Conservation (phyloP, 768 basidiomycete genomes). For the Russula olivacea region DNA sequence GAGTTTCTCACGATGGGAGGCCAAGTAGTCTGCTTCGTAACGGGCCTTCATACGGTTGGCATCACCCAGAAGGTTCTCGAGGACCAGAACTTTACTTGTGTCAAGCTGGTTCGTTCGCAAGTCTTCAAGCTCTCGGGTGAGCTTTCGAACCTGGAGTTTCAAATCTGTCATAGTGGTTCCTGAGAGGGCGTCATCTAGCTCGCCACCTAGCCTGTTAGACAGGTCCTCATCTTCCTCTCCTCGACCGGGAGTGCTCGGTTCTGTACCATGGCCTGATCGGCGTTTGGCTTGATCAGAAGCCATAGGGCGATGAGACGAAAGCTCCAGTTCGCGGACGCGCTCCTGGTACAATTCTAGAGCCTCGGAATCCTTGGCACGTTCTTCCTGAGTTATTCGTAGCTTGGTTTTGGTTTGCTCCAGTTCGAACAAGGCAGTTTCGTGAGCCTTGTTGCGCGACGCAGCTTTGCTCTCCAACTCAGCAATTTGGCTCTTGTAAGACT, state of each 20-base stretch:
- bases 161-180: slow-evolving; percentile 89
- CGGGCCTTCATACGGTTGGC: slow-evolving; percentile 85
- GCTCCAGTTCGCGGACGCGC: slow-evolving; percentile 80
- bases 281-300: slow-evolving; percentile 29
- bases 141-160: slow-evolving; percentile 77
- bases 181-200: slow-evolving; percentile 79
- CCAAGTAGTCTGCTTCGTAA: slow-evolving; percentile 84
- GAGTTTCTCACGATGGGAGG: slow-evolving; percentile 77
- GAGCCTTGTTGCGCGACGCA: slow-evolving; percentile 59
- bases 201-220: slow-evolving; percentile 66
- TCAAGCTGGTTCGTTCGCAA: slow-evolving; percentile 71
- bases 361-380: slow-evolving; percentile 74
- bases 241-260: slow-evolving; percentile 30
- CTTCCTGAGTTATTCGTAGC: slow-evolving; percentile 60
- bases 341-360: slow-evolving; percentile 88
- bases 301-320: slow-evolving; percentile 49
- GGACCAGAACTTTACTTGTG: slow-evolving; percentile 68
- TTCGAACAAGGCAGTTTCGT: slow-evolving; percentile 66
- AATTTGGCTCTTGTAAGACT: slow-evolving; percentile 86
- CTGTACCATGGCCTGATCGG: slow-evolving; percentile 44
- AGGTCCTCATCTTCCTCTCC: slow-evolving; percentile 38
- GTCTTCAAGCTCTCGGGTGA: slow-evolving; percentile 75
- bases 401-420: slow-evolving; percentile 69
- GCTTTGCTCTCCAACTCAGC: slow-evolving; percentile 70
- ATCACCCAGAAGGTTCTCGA: slow-evolving; percentile 88